Conservation (phyloP, 352 stramenopile genomes). For the Pythium guiyangense region DNA sequence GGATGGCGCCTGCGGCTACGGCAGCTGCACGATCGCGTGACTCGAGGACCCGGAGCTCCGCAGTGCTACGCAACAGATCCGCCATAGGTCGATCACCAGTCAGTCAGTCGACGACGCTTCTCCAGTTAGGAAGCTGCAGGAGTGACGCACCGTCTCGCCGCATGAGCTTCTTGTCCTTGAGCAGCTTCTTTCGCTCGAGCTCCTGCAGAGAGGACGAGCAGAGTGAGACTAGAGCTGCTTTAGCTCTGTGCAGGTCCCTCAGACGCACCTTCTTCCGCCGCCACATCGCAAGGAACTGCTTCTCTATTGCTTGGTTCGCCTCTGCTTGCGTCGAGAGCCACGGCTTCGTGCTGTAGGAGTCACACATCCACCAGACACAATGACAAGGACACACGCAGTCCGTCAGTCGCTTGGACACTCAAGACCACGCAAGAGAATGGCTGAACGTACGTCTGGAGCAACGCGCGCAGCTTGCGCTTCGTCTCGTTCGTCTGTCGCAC, state of each 20-base stretch:
- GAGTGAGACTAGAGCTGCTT: background rate
- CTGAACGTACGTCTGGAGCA: conserved; percentile 40
- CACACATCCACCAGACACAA: background rate
- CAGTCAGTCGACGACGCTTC: background rate
- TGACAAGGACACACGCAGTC: background rate
- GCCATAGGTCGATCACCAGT: background rate
- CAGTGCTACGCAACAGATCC: background rate
- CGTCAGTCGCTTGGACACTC: too few relatives aligned
- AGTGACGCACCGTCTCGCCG: conserved; percentile 43
- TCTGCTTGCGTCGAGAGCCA: conserved; percentile 51
- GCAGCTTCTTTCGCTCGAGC: conserved; percentile 61
- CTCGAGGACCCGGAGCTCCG: background rate
- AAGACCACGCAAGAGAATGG: too few relatives aligned
- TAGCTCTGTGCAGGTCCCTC: conserved; percentile 39
- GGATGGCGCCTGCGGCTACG: background rate
- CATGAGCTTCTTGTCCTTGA: conserved; percentile 68
- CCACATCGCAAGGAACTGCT: conserved; percentile 59
- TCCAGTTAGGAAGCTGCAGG: background rate
- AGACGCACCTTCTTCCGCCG: conserved; percentile 57
- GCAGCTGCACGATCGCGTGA: conserved; percentile 1
- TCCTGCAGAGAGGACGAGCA: conserved; percentile 25
- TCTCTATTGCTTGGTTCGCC: conserved; percentile 36
- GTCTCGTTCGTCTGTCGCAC: conserved; percentile 51
- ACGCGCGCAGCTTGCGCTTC: conserved; percentile 49
- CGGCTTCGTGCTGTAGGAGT: conserved; percentile 58